Evolutionary conservation across 2,329 filamentous ascomycete species (phyloP).

Genomic region (Plenodomus lindquistii): DNA sequence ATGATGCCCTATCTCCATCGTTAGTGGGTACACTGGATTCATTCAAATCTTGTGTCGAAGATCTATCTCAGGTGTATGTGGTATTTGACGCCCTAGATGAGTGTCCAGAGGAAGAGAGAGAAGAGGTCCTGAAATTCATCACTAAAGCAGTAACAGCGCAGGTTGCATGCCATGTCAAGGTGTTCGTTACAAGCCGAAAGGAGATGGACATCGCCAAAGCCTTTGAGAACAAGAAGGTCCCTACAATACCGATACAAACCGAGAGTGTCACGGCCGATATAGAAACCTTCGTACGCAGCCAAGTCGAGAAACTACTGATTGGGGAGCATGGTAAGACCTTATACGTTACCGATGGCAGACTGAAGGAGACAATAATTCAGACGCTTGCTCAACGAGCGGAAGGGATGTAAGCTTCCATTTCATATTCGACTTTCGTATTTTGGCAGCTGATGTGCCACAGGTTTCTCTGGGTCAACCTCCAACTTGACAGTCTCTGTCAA

Average conservation of each 20-base stretch:
- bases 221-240: constrained; percentile 16
- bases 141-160: constrained; percentile 9
- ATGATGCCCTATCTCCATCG: constrained; percentile 10
- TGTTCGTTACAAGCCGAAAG: constrained; percentile 23
- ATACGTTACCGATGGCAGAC: constrained; percentile 13
- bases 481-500: constrained; percentile 19
- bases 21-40: constrained; percentile 12
- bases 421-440: neutral
- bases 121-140: constrained; percentile 7
- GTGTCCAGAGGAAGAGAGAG: constrained; percentile 13
- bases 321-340: constrained; percentile 18
- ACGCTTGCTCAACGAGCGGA: constrained; percentile 20
- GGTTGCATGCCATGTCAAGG: constrained; percentile 10
- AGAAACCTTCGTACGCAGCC: constrained; percentile 10
- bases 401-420: constrained; percentile 20
- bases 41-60: constrained; percentile 8
- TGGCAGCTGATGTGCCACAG: constrained; percentile 9
- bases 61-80: constrained; percentile 7
- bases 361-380: constrained; percentile 16
- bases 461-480: constrained; percentile 28
- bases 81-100: constrained; percentile 22
- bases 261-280: constrained; percentile 22
- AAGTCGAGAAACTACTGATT: constrained; percentile 16
- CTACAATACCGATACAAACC: constrained; percentile 18
- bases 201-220: constrained; percentile 23